phyloP scores from a whole-genome alignment of 441 rosid species.

The Erodium trifolium region DNA sequence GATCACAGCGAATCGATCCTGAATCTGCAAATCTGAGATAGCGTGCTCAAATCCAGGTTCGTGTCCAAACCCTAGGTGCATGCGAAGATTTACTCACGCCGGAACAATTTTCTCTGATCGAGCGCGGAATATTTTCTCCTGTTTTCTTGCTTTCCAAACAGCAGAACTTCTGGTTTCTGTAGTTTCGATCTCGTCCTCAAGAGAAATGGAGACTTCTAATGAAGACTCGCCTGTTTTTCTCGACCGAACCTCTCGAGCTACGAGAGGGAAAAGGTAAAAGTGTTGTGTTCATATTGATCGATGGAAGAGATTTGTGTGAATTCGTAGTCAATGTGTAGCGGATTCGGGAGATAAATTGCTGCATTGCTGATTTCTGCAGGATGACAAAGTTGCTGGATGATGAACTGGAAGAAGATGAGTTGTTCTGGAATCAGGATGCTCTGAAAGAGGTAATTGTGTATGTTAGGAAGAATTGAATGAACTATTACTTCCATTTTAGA shows the following conservation, averaged over 20 bases:
- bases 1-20: background rate
- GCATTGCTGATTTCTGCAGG: slow-evolving; percentile 29
- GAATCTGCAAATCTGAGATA: background rate
- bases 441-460: slow-evolving; percentile 64
- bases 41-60: background rate
- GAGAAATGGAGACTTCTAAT: slow-evolving; percentile 44
- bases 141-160: background rate
- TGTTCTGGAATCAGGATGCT: slow-evolving; percentile 94
- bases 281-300: background rate
- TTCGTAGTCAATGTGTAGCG: background rate
- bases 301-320: background rate
- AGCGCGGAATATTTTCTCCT: background rate
- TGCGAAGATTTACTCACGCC: background rate
- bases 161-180: background rate
- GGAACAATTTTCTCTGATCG: background rate
- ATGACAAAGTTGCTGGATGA: slow-evolving; percentile 86
- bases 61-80: background rate
- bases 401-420: slow-evolving; percentile 76
- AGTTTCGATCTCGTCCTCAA: background rate
- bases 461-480: background rate
- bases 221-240: slow-evolving; percentile 55
- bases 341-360: background rate
- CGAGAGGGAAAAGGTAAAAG: slow-evolving; percentile 74
- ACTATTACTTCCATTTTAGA: background rate
- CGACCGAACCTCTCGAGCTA: slow-evolving; percentile 61